A percentile compares a stretch with the other conserved stretches of the same genome.
Evolutionary conservation across 2,329 filamentous ascomycete genomes (phyloP).

Genomic region (Talaromyces sp.): DNA sequence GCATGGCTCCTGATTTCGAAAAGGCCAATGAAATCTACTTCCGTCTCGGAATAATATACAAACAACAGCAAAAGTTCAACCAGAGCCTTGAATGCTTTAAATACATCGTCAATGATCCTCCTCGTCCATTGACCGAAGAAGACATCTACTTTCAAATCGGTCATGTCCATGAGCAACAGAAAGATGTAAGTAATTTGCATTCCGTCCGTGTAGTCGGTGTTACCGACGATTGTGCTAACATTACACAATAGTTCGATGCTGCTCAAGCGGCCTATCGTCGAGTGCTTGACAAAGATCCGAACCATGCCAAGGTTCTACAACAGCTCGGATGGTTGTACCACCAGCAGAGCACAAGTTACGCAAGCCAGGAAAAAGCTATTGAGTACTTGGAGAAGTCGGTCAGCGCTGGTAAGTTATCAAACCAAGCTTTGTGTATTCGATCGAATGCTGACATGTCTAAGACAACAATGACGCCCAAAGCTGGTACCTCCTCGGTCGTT

Average conservation of each 20-base stretch:
- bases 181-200: conserved; percentile 72
- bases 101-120: conserved; percentile 92
- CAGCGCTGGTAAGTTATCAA: conserved; percentile 67
- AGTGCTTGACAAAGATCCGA: conserved; percentile 90
- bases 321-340: conserved; percentile 98
- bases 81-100: conserved; percentile 98
- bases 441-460: conserved; percentile 36
- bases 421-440: neutral
- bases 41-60: conserved; percentile 98
- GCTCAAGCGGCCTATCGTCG: conserved; percentile 90
- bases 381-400: conserved; percentile 98
- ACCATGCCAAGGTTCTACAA: conserved; percentile 96
- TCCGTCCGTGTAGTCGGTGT: neutral
- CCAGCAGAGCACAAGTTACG: conserved; percentile 87
- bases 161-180: conserved; percentile 97
- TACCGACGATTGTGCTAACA: neutral
- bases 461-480: conserved; percentile 95
- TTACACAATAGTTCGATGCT: conserved; percentile 72
- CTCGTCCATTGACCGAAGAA: conserved; percentile 88
- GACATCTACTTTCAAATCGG: conserved; percentile 99
- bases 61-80: conserved; percentile 91
- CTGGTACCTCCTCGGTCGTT: conserved; percentile 95
- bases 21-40: conserved; percentile 99
- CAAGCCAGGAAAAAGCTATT: conserved; percentile 92
- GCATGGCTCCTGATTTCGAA: conserved; percentile 95